A percentile compares a stretch with the other conserved stretches of the same genome.
Conservation (phyloP, 73 alveolate genomes). For the Paramecium biaurelia region DNA sequence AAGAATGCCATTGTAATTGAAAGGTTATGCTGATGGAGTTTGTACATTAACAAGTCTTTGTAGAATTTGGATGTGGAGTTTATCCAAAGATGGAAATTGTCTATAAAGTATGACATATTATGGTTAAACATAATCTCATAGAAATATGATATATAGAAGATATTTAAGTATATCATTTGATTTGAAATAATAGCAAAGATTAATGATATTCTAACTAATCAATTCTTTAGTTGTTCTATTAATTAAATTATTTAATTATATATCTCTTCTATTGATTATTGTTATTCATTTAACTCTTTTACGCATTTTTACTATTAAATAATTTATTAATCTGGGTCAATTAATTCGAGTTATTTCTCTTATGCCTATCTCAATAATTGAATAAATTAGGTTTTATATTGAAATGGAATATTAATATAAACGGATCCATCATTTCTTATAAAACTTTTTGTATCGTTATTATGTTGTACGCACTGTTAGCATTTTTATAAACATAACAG, state of each 20-base stretch:
- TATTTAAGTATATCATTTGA: constrained; percentile 1
- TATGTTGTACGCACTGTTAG: neutral
- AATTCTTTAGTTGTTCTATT: neutral
- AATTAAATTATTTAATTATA: neutral
- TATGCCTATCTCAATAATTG: neutral
- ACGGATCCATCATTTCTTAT: neutral
- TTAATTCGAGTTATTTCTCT: neutral
- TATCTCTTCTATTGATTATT: neutral
- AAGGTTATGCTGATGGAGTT: neutral
- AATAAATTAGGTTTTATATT: neutral
- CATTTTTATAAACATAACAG: neutral
- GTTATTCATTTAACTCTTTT: neutral
- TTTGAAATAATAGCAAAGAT: no score
- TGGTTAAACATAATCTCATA: neutral
- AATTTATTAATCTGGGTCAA: neutral
- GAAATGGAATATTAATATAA: neutral
- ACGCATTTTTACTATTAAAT: neutral
- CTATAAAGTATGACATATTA: neutral
- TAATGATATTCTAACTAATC: no score
- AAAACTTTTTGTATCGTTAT: neutral
- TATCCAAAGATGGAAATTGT: constrained; percentile 21
- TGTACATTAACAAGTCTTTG: constrained; percentile 16
- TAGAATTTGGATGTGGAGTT: constrained; percentile 33
- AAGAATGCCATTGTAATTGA: neutral
- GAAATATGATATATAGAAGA: neutral